Evolutionary conservation across 305 asterid species (phyloP), one percentile per base, ranked within the genome.

Genomic region (Fraxinus sp.): DNA sequence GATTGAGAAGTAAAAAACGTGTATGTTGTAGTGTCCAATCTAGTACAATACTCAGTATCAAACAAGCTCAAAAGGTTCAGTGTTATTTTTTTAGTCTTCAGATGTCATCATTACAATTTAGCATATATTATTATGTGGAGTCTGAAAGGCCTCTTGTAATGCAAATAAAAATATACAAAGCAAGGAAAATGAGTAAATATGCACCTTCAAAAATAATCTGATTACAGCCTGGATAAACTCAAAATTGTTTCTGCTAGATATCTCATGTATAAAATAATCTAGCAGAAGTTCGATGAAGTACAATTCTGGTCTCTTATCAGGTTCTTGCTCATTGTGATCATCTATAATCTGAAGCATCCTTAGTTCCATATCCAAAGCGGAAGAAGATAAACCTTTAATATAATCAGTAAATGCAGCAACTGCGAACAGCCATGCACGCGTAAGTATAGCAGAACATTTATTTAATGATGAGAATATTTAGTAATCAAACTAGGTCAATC

Each of bases 291-390:
- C 94, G 85, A 95, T 89, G 85, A 82, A 91, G 70, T 86, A 83
- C 80, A 93, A 81, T 84, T 95, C 98, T 26, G 90, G 91, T 82
- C 91, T 91, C 79, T 89, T 89, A 78, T 76, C 88, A 28, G 87
- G 74, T 82, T 89, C 93, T 79, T 88, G 87, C 82, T 84, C 94
- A 0, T 91, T 91, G 0, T 88, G 89, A 11, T 92, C 95, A 77
- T 94, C 98, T 85, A 94, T 84, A 82, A 95, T 88, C 90, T 93
- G 97, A 85, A 94, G 98, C 89, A 95, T 89, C 88, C 99, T 89
- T 20, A 95, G 89, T 87, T 95, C 98, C 97, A 94, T 90, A 83
- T 95, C 98, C 93, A 95, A 82, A 20, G 88, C 86, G 16, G 97
- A 93, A 80, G 99, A 85, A 55, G 98, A 90, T 86, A 95, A 87